Conservation (phyloP, 768 basidiomycete species). For the Suillus ampliporus region DNA sequence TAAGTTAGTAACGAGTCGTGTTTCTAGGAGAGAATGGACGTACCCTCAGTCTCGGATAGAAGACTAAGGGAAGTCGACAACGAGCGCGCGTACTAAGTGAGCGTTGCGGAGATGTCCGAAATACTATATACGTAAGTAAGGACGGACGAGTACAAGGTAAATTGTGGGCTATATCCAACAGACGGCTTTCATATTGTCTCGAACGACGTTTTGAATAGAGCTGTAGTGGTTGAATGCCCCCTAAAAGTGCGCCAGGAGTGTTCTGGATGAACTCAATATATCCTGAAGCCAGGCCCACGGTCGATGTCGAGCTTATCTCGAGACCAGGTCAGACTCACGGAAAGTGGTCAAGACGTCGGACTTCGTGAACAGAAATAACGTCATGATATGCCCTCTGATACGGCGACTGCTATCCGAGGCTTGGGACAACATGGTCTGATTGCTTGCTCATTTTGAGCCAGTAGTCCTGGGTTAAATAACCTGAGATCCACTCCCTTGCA, state of each 20-base stretch:
- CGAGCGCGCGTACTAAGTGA: too few relatives aligned
- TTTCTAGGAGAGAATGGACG: too few relatives aligned
- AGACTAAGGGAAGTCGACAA: too few relatives aligned
- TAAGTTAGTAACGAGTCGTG: too few relatives aligned
- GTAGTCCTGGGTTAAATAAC: background rate
- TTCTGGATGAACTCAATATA: slow-evolving; percentile 70
- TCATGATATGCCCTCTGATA: slow-evolving; percentile 16
- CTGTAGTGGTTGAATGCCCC: slow-evolving; percentile 73
- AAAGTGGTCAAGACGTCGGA: slow-evolving; percentile 41
- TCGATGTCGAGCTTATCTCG: background rate
- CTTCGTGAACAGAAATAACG: slow-evolving; percentile 15
- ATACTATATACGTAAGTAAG: too few relatives aligned
- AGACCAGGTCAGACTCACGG: slow-evolving; percentile 49
- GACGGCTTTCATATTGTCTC: slow-evolving; percentile 73
- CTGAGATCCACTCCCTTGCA: background rate
- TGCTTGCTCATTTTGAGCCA: background rate
- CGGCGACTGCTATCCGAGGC: slow-evolving; percentile 1
- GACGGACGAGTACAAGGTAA: too few relatives aligned
- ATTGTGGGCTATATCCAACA: too few relatives aligned
- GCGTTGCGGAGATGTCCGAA: too few relatives aligned
- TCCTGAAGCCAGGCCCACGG: slow-evolving; percentile 61
- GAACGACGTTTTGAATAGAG: slow-evolving; percentile 66
- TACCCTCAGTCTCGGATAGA: too few relatives aligned
- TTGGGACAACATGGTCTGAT: slow-evolving; percentile 4
- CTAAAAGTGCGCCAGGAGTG: slow-evolving; percentile 69